Evolutionary conservation across 805 yeast species (phyloP).

Genomic region (Candida tammaniensis): DNA sequence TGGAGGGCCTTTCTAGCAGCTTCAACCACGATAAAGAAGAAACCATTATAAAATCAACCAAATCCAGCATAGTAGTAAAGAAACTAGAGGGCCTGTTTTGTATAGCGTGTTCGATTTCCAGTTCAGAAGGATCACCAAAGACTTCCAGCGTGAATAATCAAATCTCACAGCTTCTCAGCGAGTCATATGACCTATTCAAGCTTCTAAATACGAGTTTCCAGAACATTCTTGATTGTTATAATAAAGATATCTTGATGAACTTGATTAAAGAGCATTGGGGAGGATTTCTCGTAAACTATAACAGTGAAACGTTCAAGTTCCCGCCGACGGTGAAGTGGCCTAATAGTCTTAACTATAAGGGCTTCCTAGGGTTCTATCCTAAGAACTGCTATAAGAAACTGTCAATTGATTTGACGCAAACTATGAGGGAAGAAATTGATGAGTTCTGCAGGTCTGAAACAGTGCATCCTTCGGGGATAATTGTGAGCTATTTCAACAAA

Average conservation of each 20-base stretch:
- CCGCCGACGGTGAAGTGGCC: conserved; percentile 33
- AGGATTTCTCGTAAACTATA: conserved; percentile 25
- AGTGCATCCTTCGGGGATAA: conserved; percentile 17
- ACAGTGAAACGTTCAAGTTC: conserved; percentile 18
- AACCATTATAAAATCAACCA: conserved; percentile 21
- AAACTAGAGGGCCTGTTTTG: conserved; percentile 24
- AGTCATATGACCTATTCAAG: conserved; percentile 24
- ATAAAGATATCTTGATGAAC: conserved; percentile 14
- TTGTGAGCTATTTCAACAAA: conserved; percentile 27
- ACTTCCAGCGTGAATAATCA: conserved; percentile 25
- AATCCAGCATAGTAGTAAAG: conserved; percentile 23
- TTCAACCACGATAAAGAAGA: conserved; percentile 15
- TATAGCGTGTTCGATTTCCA: conserved; percentile 26
- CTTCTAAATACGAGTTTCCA: conserved; percentile 25
- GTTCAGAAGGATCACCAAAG: conserved; percentile 13
- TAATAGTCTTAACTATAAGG: conserved; percentile 31
- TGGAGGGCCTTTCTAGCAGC: conserved; percentile 26
- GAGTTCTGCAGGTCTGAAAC: conserved; percentile 2
- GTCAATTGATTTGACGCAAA: conserved; percentile 18
- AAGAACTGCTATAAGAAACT: conserved; percentile 26
- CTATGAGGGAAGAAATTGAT: conserved; percentile 18
- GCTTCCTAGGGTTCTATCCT: conserved; percentile 31
- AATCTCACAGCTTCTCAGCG: conserved; percentile 18
- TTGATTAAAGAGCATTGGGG: conserved; percentile 27
- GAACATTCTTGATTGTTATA: conserved; percentile 15